These are phyloP conservation scores for Pseudogymnoascus sp. DNA, from an alignment of 2,329 filamentous ascomycete species.

Conservation along the genomic window DNA sequence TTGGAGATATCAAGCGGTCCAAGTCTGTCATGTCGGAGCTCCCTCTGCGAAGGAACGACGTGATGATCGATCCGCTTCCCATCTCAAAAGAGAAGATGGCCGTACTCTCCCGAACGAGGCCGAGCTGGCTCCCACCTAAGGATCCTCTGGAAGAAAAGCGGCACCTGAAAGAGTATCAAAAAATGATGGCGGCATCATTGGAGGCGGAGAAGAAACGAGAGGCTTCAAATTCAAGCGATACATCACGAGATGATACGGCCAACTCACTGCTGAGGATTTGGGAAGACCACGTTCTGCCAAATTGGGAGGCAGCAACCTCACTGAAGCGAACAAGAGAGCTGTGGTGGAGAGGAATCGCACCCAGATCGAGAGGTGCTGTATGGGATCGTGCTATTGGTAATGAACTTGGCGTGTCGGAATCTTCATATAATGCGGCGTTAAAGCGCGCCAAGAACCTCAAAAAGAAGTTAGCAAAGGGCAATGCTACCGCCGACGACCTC, in stretches of 20 bases:
- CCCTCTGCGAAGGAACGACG: slow-evolving; percentile 52
- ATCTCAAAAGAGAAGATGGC: slow-evolving; percentile 83
- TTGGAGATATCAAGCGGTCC: slow-evolving; percentile 40
- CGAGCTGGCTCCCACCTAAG: slow-evolving; percentile 80
- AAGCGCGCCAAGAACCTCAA: slow-evolving; percentile 58
- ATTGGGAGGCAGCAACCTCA: slow-evolving; percentile 64
- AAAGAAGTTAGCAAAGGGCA: slow-evolving; percentile 26
- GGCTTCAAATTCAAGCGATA: slow-evolving; percentile 43
- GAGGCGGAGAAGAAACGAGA: slow-evolving; percentile 55
- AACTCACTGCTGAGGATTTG: slow-evolving; percentile 55
- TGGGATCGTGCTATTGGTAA: slow-evolving; percentile 30
- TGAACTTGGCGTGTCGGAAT: slow-evolving; percentile 39
- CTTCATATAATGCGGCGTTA: slow-evolving; percentile 64
- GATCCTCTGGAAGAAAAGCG: slow-evolving; percentile 84
- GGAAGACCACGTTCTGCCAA: slow-evolving; percentile 68
- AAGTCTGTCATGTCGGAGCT: slow-evolving; percentile 62
- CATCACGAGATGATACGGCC: slow-evolving; percentile 45
- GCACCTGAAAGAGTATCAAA: slow-evolving; percentile 78
- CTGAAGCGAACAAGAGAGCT: slow-evolving; percentile 65
- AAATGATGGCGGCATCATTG: slow-evolving; percentile 63
- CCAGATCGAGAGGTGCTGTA: slow-evolving; percentile 48
- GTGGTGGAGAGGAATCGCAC: slow-evolving; percentile 75
- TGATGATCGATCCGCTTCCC: slow-evolving; percentile 77
- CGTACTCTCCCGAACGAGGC: slow-evolving; percentile 69
- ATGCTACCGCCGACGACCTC: slow-evolving; percentile 40